phyloP scores from a whole-genome alignment of 306 rosid species.

The Gastrolobium villosum region DNA sequence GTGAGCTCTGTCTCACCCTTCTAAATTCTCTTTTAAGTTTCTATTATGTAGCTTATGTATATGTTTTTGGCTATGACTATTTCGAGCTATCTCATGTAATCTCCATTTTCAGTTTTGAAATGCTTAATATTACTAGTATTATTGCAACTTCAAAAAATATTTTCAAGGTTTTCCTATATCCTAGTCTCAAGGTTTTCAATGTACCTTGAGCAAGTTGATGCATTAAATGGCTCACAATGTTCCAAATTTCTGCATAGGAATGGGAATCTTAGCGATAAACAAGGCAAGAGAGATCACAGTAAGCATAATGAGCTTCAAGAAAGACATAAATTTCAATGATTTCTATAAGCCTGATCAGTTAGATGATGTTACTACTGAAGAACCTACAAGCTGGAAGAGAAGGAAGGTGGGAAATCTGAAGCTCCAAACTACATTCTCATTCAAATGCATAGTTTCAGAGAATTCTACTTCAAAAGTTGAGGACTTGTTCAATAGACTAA shows the following conservation, averaged over 20 bases:
- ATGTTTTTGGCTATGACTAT: background rate
- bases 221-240: background rate
- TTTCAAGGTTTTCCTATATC: too few relatives aligned
- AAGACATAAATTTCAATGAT: constrained; percentile 30
- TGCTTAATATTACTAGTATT: background rate
- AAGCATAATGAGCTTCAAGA: constrained; percentile 47
- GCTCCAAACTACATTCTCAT: constrained; percentile 52
- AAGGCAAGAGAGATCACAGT: constrained; percentile 46
- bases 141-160: background rate
- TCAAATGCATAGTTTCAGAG: constrained; percentile 32
- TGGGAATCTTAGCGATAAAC: constrained; percentile 40
- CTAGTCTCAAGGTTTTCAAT: too few relatives aligned
- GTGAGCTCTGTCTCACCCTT: constrained; percentile 43
- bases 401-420: constrained; percentile 52
- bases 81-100: background rate
- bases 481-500: constrained; percentile 23
- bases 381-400: constrained; percentile 45
- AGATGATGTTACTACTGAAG: constrained; percentile 32
- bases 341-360: constrained; percentile 38
- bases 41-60: background rate
- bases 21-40: background rate
- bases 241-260: constrained; percentile 35
- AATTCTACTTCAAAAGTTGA: constrained; percentile 33
- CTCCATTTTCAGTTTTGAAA: background rate
- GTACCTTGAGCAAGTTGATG: constrained; percentile 1